A percentile compares a stretch with the other conserved stretches of the same genome.
Conservation (phyloP, 1,284 basidiomycete species). For the Irpex rosettiformis region DNA sequence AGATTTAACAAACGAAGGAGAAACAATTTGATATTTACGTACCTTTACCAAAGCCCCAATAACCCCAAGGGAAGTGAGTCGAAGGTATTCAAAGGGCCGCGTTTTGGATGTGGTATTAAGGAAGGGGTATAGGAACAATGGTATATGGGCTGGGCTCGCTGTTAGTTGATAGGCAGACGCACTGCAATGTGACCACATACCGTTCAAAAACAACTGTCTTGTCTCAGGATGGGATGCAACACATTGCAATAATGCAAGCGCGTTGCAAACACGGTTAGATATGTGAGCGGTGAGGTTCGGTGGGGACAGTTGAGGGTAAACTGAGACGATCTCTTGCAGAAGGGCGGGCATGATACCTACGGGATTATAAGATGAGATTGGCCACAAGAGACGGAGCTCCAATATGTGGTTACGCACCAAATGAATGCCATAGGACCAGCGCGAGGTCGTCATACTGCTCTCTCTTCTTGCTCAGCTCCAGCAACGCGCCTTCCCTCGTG, state of each 20-base stretch:
- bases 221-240: slow-evolving; percentile 96
- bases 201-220: slow-evolving; percentile 87
- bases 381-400: neutral
- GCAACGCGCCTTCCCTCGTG: slow-evolving; percentile 82
- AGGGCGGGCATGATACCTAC: slow-evolving; percentile 98
- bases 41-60: slow-evolving; percentile 98
- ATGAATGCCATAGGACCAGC: slow-evolving; percentile 97
- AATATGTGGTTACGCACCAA: slow-evolving; percentile 60
- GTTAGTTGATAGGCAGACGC: slow-evolving; percentile 5
- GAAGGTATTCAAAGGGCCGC: slow-evolving; percentile 97
- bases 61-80: slow-evolving; percentile 95
- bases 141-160: slow-evolving; percentile 82
- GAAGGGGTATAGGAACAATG: slow-evolving; percentile 98
- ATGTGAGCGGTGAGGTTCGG: slow-evolving; percentile 97
- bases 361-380: neutral
- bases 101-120: slow-evolving; percentile 99
- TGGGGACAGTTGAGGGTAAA: slow-evolving; percentile 94
- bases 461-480: slow-evolving; percentile 98
- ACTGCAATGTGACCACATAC: slow-evolving; percentile 36
- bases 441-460: slow-evolving; percentile 99
- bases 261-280: slow-evolving; percentile 99
- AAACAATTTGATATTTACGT: slow-evolving; percentile 11
- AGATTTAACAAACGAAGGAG: slow-evolving; percentile 9
- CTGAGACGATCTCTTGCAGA: slow-evolving; percentile 97
- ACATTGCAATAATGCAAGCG: slow-evolving; percentile 95